These are phyloP conservation scores for Wickerhamomyces tratensis DNA, from an alignment of 805 yeast genomes.

Conservation along the genomic window DNA sequence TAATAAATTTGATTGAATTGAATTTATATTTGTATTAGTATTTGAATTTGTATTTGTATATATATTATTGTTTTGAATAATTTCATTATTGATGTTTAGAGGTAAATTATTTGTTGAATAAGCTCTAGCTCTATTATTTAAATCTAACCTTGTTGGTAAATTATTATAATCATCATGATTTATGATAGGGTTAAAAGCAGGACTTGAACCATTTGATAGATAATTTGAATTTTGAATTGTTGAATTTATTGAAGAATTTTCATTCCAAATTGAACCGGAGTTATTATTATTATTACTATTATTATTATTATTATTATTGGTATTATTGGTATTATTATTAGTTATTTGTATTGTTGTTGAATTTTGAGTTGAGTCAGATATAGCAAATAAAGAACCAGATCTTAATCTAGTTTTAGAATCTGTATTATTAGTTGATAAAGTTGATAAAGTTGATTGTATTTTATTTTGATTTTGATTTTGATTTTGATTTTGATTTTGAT, in stretches of 20 bases:
- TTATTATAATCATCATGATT: too few species aligned
- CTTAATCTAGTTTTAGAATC: constrained; percentile 29
- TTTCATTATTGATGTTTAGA: not conserved
- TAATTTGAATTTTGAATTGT: not conserved
- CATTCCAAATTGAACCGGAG: constrained; percentile 58
- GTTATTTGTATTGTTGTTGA: too few species aligned
- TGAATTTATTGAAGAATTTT: constrained; percentile 16
- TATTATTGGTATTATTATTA: too few species aligned
- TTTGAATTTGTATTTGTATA: too few species aligned
- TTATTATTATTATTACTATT: too few species aligned
- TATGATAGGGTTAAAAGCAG: constrained; percentile 15
- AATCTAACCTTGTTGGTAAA: constrained; percentile 5
- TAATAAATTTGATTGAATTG: too few species aligned
- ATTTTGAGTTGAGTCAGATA: constrained; percentile 17
- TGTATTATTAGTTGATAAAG: too few species aligned
- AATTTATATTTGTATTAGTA: too few species aligned
- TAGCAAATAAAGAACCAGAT: constrained; percentile 40
- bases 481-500: constrained; percentile 13
- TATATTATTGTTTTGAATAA: too few species aligned
- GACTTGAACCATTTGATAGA: constrained; percentile 2
- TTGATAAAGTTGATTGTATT: constrained; percentile 12
- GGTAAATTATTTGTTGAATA: constrained; percentile 16
- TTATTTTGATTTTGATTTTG: constrained; percentile 13
- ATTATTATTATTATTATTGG: too few species aligned
- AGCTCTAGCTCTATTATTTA: constrained; percentile 15